These are phyloP conservation scores for Huntiella moniliformis DNA, from an alignment of 2,329 filamentous ascomycete species.

Conservation along the genomic window DNA sequence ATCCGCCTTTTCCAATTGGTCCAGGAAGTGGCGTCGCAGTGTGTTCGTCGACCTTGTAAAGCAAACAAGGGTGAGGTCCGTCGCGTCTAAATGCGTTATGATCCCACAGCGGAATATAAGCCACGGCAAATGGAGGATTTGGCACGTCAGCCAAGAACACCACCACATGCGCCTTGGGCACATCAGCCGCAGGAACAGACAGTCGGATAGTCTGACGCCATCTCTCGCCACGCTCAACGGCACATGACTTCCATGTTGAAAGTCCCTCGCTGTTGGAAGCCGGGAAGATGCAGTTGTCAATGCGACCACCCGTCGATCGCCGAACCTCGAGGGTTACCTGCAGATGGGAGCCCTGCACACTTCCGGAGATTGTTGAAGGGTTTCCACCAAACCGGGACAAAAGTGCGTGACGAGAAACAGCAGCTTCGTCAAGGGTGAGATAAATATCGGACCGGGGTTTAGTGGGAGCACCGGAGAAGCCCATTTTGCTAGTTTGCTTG, in stretches of 20 bases:
- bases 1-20: slow-evolving; percentile 59
- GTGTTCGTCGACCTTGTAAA: slow-evolving; percentile 85
- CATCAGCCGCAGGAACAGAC: slow-evolving; percentile 59
- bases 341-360: slow-evolving; percentile 50
- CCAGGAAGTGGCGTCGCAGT: slow-evolving; percentile 50
- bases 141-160: slow-evolving; percentile 80
- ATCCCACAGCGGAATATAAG: slow-evolving; percentile 88
- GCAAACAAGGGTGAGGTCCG: slow-evolving; percentile 57
- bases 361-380: slow-evolving; percentile 48
- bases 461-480: slow-evolving; percentile 80
- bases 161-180: slow-evolving; percentile 66
- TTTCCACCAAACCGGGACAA: slow-evolving; percentile 53
- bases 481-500: slow-evolving; percentile 68
- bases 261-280: slow-evolving; percentile 62
- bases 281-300: slow-evolving; percentile 74
- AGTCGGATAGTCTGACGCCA: slow-evolving; percentile 85
- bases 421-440: slow-evolving; percentile 61
- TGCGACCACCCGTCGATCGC: slow-evolving; percentile 54
- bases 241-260: slow-evolving; percentile 77
- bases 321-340: slow-evolving; percentile 83
- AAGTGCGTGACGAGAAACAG: slow-evolving; percentile 57
- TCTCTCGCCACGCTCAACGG: slow-evolving; percentile 55
- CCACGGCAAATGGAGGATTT: slow-evolving; percentile 73
- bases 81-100: slow-evolving; percentile 77
- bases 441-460: slow-evolving; percentile 90